These are phyloP conservation scores for Fagus crenata DNA, from an alignment of 306 rosid species.

Conservation along the genomic window DNA sequence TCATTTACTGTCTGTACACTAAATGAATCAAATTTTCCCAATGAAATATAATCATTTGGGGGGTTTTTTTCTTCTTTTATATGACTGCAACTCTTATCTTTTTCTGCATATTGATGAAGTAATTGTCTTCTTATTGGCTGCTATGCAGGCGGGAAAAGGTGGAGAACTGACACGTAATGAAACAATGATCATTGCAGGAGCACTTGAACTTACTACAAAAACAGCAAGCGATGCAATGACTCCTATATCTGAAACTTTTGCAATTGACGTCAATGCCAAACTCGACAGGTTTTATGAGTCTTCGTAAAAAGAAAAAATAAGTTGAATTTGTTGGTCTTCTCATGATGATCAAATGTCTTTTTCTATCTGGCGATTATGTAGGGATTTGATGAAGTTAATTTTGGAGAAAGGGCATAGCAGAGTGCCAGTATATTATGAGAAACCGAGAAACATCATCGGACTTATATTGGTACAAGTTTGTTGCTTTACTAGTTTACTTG, in stretches of 20 bases:
- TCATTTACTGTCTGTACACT: too few species aligned
- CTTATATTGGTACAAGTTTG: constrained; percentile 60
- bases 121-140: constrained; percentile 14
- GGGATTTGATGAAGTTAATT: constrained; percentile 70
- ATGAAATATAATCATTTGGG: too few species aligned
- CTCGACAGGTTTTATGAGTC: constrained; percentile 61
- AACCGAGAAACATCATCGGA: constrained; percentile 81
- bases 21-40: too few species aligned
- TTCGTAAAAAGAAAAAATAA: neutral
- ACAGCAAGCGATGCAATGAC: constrained; percentile 90
- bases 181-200: constrained; percentile 95
- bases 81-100: neutral
- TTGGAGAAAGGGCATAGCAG: constrained; percentile 95
- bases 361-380: constrained; percentile 20
- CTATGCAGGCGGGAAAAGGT: constrained; percentile 91
- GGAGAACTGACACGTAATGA: constrained; percentile 94
- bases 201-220: constrained; percentile 81
- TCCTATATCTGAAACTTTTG: constrained; percentile 71
- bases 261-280: constrained; percentile 67
- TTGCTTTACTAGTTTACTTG: neutral
- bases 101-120: neutral
- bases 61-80: too few species aligned
- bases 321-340: neutral
- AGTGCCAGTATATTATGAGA: constrained; percentile 91
- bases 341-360: neutral